Percentiles rank a stretch among this genome's conserved stretches.
phyloP scores from a whole-genome alignment of 495 filamentous ascomycete species.

The Annulohypoxylon nitens region DNA sequence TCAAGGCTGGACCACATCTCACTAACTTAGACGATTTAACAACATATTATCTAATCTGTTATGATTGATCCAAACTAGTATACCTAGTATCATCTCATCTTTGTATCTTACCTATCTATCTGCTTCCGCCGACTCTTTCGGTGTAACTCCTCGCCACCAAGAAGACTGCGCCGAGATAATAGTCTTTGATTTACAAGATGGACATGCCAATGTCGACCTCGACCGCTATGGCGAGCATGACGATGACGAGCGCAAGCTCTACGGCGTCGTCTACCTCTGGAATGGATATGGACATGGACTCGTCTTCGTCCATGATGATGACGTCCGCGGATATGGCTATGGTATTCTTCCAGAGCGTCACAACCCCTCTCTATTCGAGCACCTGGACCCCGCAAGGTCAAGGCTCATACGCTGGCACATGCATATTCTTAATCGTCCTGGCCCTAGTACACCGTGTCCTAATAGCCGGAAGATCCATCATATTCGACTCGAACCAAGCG shows the following conservation, averaged over 20 bases:
- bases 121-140: neutral
- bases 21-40: neutral
- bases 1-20: neutral
- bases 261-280: conserved; percentile 33
- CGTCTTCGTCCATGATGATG: conserved; percentile 34
- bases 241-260: conserved; percentile 34
- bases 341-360: conserved; percentile 69
- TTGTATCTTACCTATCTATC: neutral
- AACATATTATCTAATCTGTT: neutral
- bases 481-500: conserved; percentile 26
- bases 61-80: neutral
- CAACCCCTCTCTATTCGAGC: conserved; percentile 74
- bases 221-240: conserved; percentile 33
- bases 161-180: neutral
- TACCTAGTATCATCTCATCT: neutral
- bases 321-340: conserved; percentile 49
- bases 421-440: conserved; percentile 79
- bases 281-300: conserved; percentile 41
- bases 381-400: conserved; percentile 73
- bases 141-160: neutral
- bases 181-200: conserved; percentile 15
- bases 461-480: conserved; percentile 62
- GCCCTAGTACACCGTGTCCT: conserved; percentile 73
- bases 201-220: conserved; percentile 38
- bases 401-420: conserved; percentile 78